These are phyloP conservation scores for Eragrostis tef DNA, from an alignment of 202 grass and related monocot species.

Conservation along the genomic window DNA sequence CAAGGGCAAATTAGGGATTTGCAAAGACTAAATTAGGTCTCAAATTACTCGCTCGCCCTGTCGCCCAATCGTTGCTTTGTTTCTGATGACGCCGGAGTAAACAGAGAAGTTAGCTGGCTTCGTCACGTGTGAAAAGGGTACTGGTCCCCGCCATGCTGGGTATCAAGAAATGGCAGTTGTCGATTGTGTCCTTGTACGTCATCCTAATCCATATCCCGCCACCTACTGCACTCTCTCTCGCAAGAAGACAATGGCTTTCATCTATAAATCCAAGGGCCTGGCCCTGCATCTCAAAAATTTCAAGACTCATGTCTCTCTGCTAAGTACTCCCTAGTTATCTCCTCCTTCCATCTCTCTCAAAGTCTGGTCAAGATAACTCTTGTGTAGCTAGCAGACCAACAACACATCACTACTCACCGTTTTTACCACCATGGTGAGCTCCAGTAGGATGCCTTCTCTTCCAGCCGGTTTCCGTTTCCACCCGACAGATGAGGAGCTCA, in stretches of 20 bases:
- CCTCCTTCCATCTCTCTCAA: neutral
- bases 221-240: neutral
- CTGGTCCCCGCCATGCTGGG: neutral
- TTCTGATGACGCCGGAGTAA: neutral
- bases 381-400: neutral
- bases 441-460: conserved; percentile 50
- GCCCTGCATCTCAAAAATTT: conserved; percentile 45
- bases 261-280: conserved; percentile 21
- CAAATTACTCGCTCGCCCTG: neutral
- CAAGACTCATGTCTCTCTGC: neutral
- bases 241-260: neutral
- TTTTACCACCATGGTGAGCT: conserved; percentile 41
- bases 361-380: neutral
- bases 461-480: conserved; percentile 76
- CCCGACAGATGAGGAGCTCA: conserved; percentile 79
- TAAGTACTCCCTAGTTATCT: neutral
- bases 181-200: neutral
- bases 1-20: neutral
- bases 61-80: neutral
- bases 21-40: neutral
- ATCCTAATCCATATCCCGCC: neutral
- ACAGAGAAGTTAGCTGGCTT: neutral
- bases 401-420: neutral
- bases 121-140: neutral
- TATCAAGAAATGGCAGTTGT: neutral